Evolutionary conservation across 495 filamentous ascomycete genomes (phyloP).

Genomic region (Daldinia caldariorum): DNA sequence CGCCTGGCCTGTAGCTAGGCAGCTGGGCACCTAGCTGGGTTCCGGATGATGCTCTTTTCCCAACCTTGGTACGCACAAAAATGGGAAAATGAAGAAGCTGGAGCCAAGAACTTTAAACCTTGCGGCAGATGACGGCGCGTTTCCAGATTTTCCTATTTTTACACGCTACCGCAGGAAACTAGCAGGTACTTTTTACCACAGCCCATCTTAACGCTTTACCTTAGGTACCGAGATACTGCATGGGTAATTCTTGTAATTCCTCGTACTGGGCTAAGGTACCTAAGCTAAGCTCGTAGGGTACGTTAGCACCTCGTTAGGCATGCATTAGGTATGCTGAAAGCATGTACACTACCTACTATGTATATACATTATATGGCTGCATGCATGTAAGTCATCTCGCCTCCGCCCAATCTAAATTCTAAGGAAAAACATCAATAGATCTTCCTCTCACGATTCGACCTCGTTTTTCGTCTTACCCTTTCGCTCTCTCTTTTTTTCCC

Average conservation of each 20-base stretch:
- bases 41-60: conserved; percentile 32
- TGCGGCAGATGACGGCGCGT: conserved; percentile 43
- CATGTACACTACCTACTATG: too few species aligned
- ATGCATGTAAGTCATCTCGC: conserved; percentile 40
- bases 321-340: background rate
- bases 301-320: background rate
- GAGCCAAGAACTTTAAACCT: conserved; percentile 42
- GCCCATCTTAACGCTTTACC: background rate
- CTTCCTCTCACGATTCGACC: conserved; percentile 35
- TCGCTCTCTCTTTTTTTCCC: conserved; percentile 16
- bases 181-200: conserved; percentile 8
- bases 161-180: conserved; percentile 30
- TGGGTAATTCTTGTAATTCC: background rate
- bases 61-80: conserved; percentile 35
- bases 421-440: conserved; percentile 12
- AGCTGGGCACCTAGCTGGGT: too few species aligned
- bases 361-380: too few species aligned
- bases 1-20: conserved; percentile 10
- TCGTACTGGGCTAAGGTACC: background rate
- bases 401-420: conserved; percentile 39
- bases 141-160: conserved; percentile 44
- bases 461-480: conserved; percentile 43
- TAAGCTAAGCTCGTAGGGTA: background rate
- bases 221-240: too few species aligned
- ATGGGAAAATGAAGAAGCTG: conserved; percentile 33